Conservation (phyloP, 169 alveolate species). For the Plasmodium inui region DNA sequence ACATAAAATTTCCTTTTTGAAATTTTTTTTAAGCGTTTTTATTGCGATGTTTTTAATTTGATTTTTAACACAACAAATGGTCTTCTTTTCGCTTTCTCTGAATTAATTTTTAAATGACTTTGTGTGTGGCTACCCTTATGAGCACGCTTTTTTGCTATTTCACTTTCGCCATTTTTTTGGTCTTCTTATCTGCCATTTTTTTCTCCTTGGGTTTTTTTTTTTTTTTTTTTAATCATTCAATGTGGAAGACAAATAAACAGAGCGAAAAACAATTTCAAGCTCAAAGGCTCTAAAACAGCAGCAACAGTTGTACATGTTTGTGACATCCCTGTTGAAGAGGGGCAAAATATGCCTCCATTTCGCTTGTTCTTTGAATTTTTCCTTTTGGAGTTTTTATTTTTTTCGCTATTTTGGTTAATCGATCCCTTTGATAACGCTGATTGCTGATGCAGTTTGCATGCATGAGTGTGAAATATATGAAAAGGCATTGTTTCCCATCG, state of each 20-base stretch:
- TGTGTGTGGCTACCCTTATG: not conserved
- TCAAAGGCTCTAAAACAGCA: constrained; percentile 4
- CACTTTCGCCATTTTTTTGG: not conserved
- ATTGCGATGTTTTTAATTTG: not conserved
- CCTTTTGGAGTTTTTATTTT: not conserved
- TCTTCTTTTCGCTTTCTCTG: not conserved
- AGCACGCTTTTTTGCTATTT: not conserved
- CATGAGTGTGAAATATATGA: not conserved
- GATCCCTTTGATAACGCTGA: not conserved
- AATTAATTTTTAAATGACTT: not conserved
- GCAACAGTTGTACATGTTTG: not conserved
- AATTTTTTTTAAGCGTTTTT: not conserved
- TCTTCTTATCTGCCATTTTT: too few relatives aligned
- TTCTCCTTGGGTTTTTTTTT: not conserved
- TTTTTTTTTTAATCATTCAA: not conserved
- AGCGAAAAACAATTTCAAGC: not conserved
- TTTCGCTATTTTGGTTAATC: not conserved
- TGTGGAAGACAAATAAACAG: not conserved
- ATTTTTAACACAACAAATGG: constrained; percentile 6
- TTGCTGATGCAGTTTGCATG: not conserved
- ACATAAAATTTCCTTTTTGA: not conserved
- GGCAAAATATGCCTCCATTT: not conserved
- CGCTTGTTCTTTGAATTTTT: not conserved
- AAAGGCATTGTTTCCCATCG: not conserved
- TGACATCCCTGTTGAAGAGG: not conserved